Percentiles rank a stretch among this genome's conserved stretches.
These are phyloP conservation scores for Daldinia caldariorum DNA, from an alignment of 495 filamentous ascomycete species.

Conservation along the genomic window DNA sequence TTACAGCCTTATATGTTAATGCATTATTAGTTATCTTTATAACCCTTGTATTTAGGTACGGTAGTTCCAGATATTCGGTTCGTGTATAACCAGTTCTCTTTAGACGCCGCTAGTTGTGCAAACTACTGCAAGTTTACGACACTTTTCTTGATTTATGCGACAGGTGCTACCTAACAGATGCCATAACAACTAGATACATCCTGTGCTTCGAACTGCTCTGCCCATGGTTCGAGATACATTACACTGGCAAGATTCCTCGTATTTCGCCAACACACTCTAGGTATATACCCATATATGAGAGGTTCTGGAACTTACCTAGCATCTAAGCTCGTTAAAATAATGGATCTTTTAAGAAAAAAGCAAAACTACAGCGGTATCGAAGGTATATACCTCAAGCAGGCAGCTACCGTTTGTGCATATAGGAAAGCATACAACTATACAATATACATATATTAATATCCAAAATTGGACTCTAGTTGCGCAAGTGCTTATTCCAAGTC, in stretches of 20 bases:
- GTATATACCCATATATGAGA: background rate
- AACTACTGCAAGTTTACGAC: conserved; percentile 27
- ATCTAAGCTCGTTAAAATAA: background rate
- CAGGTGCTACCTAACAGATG: conserved; percentile 1
- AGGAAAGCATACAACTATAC: background rate
- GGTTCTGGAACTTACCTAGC: background rate
- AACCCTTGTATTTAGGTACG: conserved; percentile 23
- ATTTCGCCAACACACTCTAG: background rate
- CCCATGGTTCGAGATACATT: background rate
- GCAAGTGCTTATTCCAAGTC: conserved; percentile 34
- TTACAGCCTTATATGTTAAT: conserved; percentile 31
- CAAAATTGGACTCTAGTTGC: conserved; percentile 20
- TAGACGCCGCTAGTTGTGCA: conserved; percentile 21
- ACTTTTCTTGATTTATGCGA: conserved; percentile 31
- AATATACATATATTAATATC: background rate
- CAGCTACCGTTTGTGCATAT: background rate
- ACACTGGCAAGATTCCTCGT: background rate
- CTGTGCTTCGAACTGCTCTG: background rate
- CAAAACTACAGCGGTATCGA: background rate
- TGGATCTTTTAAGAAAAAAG: background rate
- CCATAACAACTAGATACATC: conserved; percentile 9
- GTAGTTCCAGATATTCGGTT: conserved; percentile 40
- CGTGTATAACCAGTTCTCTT: conserved; percentile 20
- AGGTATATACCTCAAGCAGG: too few species aligned
- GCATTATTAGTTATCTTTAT: conserved; percentile 27